Conservation (phyloP, 306 rosid species). For the Medicago arabica region DNA sequence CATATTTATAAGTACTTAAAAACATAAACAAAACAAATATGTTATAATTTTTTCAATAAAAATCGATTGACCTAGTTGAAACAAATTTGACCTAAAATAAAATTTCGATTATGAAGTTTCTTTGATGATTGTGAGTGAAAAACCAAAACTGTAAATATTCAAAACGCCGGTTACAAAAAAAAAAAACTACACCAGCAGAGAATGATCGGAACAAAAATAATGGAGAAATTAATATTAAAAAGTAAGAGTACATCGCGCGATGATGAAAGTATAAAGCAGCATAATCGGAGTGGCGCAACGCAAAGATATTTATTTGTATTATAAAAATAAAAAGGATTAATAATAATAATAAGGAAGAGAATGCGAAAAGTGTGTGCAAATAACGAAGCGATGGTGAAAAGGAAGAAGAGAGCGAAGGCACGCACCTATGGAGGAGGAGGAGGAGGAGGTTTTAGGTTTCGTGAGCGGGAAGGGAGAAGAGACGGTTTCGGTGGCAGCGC, state of each 20-base stretch:
- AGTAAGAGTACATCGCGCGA: not conserved
- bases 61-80: conserved; percentile 5
- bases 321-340: not conserved
- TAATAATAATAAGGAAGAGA: not conserved
- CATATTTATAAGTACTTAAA: not conserved
- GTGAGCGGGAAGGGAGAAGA: not conserved
- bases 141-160: not conserved
- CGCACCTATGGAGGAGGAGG: not conserved
- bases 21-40: not conserved
- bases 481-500: conserved; percentile 2
- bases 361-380: not conserved
- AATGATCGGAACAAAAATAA: conserved; percentile 5
- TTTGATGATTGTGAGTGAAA: not conserved
- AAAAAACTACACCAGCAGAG: not conserved
- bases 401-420: not conserved
- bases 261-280: not conserved
- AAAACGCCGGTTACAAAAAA: not conserved
- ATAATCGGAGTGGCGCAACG: not conserved
- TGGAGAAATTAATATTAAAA: not conserved
- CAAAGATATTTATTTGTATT: not conserved
- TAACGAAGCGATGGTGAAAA: not conserved
- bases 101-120: not conserved
- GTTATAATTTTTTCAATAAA: not conserved
- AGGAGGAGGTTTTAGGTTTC: conserved; percentile 5
- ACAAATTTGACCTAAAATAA: conserved; percentile 13